These are phyloP conservation scores for Vigna angularis DNA, from an alignment of 306 rosid species.

Conservation along the genomic window DNA sequence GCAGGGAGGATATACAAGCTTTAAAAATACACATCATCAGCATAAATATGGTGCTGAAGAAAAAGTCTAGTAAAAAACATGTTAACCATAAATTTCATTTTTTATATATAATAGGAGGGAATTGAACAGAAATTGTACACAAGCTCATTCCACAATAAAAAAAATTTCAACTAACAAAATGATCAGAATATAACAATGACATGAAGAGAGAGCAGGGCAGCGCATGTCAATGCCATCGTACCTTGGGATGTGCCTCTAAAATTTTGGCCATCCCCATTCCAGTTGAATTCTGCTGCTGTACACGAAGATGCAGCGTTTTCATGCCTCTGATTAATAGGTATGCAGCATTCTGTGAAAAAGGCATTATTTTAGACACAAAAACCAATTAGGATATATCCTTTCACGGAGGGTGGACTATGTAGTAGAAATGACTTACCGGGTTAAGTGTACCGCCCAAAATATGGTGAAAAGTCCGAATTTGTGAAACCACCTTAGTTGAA, in stretches of 20 bases:
- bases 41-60: background rate
- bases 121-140: background rate
- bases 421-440: constrained; percentile 69
- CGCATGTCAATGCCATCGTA: constrained; percentile 37
- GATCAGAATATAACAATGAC: background rate
- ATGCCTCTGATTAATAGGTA: constrained; percentile 94
- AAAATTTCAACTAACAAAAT: background rate
- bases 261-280: constrained; percentile 81
- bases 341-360: constrained; percentile 83
- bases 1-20: background rate
- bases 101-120: background rate
- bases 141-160: background rate
- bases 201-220: background rate
- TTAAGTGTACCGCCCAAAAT: constrained; percentile 89
- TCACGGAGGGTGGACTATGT: constrained; percentile 3
- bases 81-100: constrained; percentile 25
- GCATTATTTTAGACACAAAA: constrained; percentile 16
- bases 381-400: constrained; percentile 25
- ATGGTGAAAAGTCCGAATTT: constrained; percentile 85
- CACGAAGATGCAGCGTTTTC: constrained; percentile 97
- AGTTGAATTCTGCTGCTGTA: constrained; percentile 90
- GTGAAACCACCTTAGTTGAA: constrained; percentile 66
- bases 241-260: constrained; percentile 99
- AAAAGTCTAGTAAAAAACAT: background rate
- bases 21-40: background rate